Percentiles rank a stretch among this genome's conserved stretches.
Conservation (phyloP, 169 alveolate genomes). For the Plasmodium malariae region DNA sequence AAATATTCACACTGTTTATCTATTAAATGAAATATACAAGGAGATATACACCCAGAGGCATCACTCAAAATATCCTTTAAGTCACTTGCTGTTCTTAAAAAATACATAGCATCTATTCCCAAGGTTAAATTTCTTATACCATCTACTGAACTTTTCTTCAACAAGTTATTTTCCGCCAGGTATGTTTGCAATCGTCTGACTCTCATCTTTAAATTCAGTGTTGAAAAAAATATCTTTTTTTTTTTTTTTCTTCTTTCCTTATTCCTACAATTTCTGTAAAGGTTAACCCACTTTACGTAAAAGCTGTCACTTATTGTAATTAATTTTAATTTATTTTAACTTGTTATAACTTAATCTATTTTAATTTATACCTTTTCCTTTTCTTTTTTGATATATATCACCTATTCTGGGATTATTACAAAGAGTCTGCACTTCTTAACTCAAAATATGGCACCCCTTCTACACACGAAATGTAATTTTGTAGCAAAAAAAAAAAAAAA, state of each 20-base stretch:
- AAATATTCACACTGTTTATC: conserved; percentile 72
- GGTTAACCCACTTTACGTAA: no score
- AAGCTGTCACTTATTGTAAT: no score
- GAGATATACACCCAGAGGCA: conserved; percentile 75
- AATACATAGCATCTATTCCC: conserved; percentile 77
- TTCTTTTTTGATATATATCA: no score
- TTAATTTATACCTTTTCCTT: neutral
- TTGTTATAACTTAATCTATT: no score
- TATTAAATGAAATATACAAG: conserved; percentile 58
- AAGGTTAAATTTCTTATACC: conserved; percentile 38
- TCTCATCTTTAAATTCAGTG: conserved; percentile 78
- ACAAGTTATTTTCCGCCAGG: conserved; percentile 80
- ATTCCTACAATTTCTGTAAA: neutral
- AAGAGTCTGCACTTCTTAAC: no score
- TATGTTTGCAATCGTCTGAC: conserved; percentile 83
- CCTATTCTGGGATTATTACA: no score
- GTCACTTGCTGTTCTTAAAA: conserved; percentile 57
- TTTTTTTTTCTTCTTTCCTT: conserved; percentile 7
- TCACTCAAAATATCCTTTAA: conserved; percentile 58
- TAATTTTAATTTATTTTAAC: no score
- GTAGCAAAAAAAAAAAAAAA: no score
- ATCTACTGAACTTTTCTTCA: conserved; percentile 71
- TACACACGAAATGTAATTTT: conserved; percentile 48
- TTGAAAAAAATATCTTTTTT: neutral
- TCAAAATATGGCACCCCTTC: no score